Evolutionary conservation across 805 yeast genomes (phyloP), one percentile per base, ranked within the genome.

Genomic region (Candida coleopterorum): DNA sequence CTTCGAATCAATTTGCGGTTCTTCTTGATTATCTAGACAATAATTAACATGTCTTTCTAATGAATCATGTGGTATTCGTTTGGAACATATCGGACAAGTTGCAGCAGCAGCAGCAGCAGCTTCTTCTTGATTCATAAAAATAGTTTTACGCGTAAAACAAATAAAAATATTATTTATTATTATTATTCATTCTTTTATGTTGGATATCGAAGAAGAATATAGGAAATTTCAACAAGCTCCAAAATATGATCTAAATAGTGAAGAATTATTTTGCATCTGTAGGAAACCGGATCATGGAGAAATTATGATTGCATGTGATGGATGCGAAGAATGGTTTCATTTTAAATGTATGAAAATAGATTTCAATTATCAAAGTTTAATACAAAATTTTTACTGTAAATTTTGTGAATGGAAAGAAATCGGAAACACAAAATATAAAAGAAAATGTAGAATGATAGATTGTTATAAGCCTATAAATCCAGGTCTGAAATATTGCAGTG

Each of bases 261-360:
- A 80, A 44, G 85, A 81, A 46, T 61, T 84, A 6, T 87, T 70
- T 49, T 88, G 97, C 54, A 60, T 80, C 0, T 88, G 97, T 55
- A 70, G 93, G 25, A 73, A 72, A 42, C 82, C 87, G 0, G 96
- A 89, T 49, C 93, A 89, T 2, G 71, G 70, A 2, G 80, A 77
- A 40, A 62, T 88, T 53, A 89, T 89, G 97, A 83, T 89, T n/a
- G 86, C 84, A 0, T 88, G 97, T 55, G 96, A 88, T 54, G 89
- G 86, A 5, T 89, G 97, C 59, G 96, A 87, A 50, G 96, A 86
- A 40, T 89, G 97, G 97, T 89, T 72, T 53, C 97, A 89, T 58
- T 85, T 88, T 57, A 64, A 62, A 31, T 89, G 97, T 54, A 75
- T 88, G 71, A 70, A 70, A 35, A 53, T 87, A 25, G 69, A 78